Conservation (phyloP, 345 rosid species). For the Hibiscus trionum region DNA sequence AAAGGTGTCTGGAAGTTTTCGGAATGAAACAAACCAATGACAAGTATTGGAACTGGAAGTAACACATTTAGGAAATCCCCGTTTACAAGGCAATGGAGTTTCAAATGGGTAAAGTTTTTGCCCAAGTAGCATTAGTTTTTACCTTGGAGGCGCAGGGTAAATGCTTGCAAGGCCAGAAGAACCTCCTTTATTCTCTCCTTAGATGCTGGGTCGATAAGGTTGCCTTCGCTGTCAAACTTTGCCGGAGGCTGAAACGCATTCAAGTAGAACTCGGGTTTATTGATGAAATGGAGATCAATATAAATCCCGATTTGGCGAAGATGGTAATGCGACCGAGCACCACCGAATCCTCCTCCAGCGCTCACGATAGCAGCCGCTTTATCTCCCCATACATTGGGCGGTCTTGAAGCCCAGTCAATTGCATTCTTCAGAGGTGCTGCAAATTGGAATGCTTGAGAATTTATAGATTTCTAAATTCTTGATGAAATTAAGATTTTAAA, state of each 20-base stretch:
- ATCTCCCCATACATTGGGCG: constrained; percentile 70
- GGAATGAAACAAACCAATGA: no score
- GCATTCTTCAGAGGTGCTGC: constrained; percentile 83
- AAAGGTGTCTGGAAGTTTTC: no score
- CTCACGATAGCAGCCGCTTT: constrained; percentile 79
- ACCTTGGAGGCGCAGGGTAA: constrained; percentile 47
- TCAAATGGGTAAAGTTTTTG: no score
- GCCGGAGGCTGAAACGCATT: constrained; percentile 73
- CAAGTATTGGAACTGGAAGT: no score
- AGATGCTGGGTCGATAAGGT: constrained; percentile 42
- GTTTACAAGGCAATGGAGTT: no score
- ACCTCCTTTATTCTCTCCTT: constrained; percentile 47
- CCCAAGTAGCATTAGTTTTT: constrained; percentile 10
- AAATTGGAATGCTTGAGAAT: background rate
- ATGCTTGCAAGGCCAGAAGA: constrained; percentile 49
- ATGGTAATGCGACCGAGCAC: constrained; percentile 61
- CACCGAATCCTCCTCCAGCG: constrained; percentile 51
- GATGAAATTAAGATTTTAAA: no score
- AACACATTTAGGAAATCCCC: no score
- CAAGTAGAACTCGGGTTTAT: constrained; percentile 69
- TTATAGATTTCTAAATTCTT: no score
- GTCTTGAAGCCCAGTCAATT: constrained; percentile 71
- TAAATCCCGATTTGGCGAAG: constrained; percentile 80
- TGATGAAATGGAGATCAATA: constrained; percentile 81
- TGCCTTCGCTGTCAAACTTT: constrained; percentile 65